Base-by-base conservation (phyloP, 2,329 filamentous ascomycete species). In the Colletotrichum scovillei region DNA sequence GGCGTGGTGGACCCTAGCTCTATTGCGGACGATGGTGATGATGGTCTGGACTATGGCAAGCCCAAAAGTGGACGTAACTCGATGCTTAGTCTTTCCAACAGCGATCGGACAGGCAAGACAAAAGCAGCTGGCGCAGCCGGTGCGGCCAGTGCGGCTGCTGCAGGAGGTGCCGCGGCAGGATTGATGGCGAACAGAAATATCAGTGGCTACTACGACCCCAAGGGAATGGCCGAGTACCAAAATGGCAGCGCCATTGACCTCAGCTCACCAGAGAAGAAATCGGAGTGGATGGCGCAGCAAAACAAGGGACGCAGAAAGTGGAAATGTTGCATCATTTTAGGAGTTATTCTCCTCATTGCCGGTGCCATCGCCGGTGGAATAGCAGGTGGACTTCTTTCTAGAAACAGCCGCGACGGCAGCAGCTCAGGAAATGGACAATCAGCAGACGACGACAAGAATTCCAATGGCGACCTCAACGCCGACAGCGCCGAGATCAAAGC, bases 21-120 rank as follows among this genome's bases (percentile, higher is more conserved):
- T 16, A 95, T 98, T 75, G 90, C 89, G 26, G 95, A 98, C 80
- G 95, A 98, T 79, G 95, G 94, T 32, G 95, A 98, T 78, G 95
- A 97, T 80, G 95, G 93, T 1, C 88, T 97, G 64, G 87, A 89
- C 5, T 92, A 89, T 77, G 60, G 67, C 12, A 46, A 32, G 28
- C 84, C 81, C 63, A 83, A 81, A 60, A 79, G 82, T 81, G 77
- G 86, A 80, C 87, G 89, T 73, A 88, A 86, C 75, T 91, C 92
- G 46, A 88, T 92, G 80, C 82, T 92, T 46, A 91, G 89, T 72
- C 82, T 91, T 3, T 86, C 87, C 9, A 84, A 86, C 69, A 87
- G 82, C 75, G 79, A 80, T 60, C 81, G 81, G 46, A 80, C 80
- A 28, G 71, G 72, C 60, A 75, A 64, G 30, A 65, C 62, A 9